Evolutionary conservation across 805 yeast species (phyloP).

Genomic region (Ogataea siamensis): DNA sequence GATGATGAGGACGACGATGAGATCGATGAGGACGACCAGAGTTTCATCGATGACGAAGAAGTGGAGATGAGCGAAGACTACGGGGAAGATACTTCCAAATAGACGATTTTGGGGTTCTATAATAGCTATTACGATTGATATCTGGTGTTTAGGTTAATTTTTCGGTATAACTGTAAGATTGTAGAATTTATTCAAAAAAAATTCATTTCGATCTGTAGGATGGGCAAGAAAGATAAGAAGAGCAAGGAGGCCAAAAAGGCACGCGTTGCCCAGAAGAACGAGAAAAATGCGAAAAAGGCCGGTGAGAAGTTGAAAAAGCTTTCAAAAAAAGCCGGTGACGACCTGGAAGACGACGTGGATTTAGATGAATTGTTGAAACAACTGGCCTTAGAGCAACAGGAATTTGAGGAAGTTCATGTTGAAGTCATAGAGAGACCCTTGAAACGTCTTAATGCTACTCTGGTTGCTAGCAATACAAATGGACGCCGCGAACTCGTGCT

Average conservation of each 20-base stretch:
- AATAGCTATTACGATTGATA: slow-evolving; percentile 7
- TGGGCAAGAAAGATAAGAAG: slow-evolving; percentile 86
- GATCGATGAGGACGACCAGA: slow-evolving; percentile 45
- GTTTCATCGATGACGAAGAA: slow-evolving; percentile 41
- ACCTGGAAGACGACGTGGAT: slow-evolving; percentile 78
- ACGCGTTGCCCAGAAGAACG: slow-evolving; percentile 75
- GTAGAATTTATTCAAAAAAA: background rate
- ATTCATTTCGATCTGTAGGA: slow-evolving; percentile 27
- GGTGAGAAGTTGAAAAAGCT: slow-evolving; percentile 69
- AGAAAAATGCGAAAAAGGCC: slow-evolving; percentile 73
- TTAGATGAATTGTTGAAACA: slow-evolving; percentile 79
- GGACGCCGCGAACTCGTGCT: slow-evolving; percentile 75
- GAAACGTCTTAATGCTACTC: slow-evolving; percentile 67
- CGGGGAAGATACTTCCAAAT: slow-evolving; percentile 35
- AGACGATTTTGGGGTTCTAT: slow-evolving; percentile 1
- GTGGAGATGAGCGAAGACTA: slow-evolving; percentile 47
- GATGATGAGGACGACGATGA: slow-evolving; percentile 63
- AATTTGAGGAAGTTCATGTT: slow-evolving; percentile 67
- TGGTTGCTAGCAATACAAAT: slow-evolving; percentile 72
- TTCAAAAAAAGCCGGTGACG: slow-evolving; percentile 73
- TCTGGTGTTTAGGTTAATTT: slow-evolving; percentile 5
- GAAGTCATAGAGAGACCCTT: slow-evolving; percentile 60
- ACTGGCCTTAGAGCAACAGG: slow-evolving; percentile 76
- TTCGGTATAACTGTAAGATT: background rate
- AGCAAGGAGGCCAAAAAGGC: slow-evolving; percentile 91